phyloP scores from a whole-genome alignment of 345 rosid genomes.

The Limnanthes douglasii region DNA sequence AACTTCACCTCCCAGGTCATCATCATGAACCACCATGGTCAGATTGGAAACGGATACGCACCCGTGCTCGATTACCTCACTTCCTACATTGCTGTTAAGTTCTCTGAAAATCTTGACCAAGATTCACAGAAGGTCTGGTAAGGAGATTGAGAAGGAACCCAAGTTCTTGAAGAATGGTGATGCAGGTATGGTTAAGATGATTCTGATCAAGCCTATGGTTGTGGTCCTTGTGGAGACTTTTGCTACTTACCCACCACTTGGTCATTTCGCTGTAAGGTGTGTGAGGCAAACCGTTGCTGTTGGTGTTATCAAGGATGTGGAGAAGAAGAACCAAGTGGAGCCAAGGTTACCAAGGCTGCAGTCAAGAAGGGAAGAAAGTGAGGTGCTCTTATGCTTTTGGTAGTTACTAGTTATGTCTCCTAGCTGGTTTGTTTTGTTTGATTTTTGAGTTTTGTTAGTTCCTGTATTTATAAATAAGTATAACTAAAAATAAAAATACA shows the following conservation, averaged over 20 bases:
- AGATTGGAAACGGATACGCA: slow-evolving; percentile 30
- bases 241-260: slow-evolving; percentile 47
- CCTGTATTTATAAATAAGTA: too few relatives aligned
- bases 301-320: slow-evolving; percentile 52
- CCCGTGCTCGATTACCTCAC: slow-evolving; percentile 31
- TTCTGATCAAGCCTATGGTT: slow-evolving; percentile 64
- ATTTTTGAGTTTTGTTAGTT: too few relatives aligned
- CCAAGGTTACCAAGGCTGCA: slow-evolving; percentile 59
- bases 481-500: too few relatives aligned
- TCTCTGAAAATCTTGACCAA: slow-evolving; percentile 30
- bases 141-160: slow-evolving; percentile 47
- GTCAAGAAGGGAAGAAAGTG: slow-evolving; percentile 61
- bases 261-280: slow-evolving; percentile 59
- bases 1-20: slow-evolving; percentile 40
- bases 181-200: slow-evolving; percentile 27
- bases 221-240: slow-evolving; percentile 71
- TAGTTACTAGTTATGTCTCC: too few relatives aligned
- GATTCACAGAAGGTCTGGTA: slow-evolving; percentile 43
- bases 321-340: slow-evolving; percentile 47
- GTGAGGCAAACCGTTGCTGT: slow-evolving; percentile 72
- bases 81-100: slow-evolving; percentile 32
- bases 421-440: too few relatives aligned
- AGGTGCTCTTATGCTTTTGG: too few relatives aligned
- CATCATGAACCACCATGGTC: slow-evolving; percentile 37
- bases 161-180: slow-evolving; percentile 41